Evolutionary conservation across 805 yeast species (phyloP), one percentile per base, ranked within the genome.

Genomic region (Dipodascus albidus): DNA sequence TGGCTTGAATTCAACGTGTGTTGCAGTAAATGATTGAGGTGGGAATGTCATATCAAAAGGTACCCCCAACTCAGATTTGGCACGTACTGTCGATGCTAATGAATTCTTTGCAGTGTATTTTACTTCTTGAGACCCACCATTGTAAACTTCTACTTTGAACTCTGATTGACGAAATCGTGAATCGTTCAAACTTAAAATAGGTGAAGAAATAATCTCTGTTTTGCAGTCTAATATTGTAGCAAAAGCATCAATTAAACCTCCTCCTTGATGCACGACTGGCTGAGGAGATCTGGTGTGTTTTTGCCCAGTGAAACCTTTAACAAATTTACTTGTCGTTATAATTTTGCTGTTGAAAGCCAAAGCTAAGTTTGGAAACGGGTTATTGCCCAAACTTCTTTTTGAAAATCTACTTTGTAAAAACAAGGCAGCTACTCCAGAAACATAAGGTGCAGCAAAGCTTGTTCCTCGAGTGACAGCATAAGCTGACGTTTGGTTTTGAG

Each of bases 181-280:
- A 19, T 38, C 44, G n/a, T 38, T 38, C 20, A 38, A 17, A 14
- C 44, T 38, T 14, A 38, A 38, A 38, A 14, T 17, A 6, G 44
- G 44, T n/a, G 44, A 38, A 4, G 44, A 38, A 38, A 38, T 4
- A 6, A 38, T 38, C n/a, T 38, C 20, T 11, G 44, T 38, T 38
- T 19, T 11, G 6, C 20, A 17, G 3, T 17, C 44, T 38, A n/a
- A 19, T 47, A 59, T 48, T 41, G 57, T 47, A 9, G 47, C 47
- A 15, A 57, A 50, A 23, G 62, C 62, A 48, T 59, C 49, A 8
- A 59, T 50, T 11, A 58, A 23, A 33, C 62, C 62, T 6, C 59
- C 55, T 23, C 62, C 62, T 44, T 59, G 62, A 27, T 59, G 62
- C 50, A 20, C 54, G 3, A 59, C 38, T n/a, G 62, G 62, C 9